phyloP scores from a whole-genome alignment of 2,329 filamentous ascomycete species.

The Periconia sp. region DNA sequence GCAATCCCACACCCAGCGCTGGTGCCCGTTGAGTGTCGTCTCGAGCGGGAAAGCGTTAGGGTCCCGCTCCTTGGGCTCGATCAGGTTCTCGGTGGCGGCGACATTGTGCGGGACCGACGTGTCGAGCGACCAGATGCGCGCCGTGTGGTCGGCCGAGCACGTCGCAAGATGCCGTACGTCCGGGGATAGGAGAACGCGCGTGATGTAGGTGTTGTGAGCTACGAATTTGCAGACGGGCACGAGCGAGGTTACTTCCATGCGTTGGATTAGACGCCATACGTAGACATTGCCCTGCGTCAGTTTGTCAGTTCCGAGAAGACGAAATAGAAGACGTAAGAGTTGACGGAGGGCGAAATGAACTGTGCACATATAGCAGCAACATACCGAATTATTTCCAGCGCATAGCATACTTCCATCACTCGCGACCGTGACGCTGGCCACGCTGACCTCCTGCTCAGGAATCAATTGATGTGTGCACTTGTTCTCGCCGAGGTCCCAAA shows the following conservation, averaged over 20 bases:
- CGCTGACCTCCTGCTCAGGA: conserved; percentile 90
- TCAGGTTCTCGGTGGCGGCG: conserved; percentile 32
- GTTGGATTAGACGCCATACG: conserved; percentile 91
- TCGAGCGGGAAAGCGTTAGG: conserved; percentile 73
- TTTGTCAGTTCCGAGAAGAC: background rate
- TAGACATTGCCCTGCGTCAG: conserved; percentile 81
- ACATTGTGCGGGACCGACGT: conserved; percentile 39
- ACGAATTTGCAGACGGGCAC: conserved; percentile 86
- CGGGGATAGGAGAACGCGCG: conserved; percentile 84
- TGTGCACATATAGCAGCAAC: background rate
- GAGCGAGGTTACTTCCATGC: conserved; percentile 78
- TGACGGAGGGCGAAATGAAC: background rate
- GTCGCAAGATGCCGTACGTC: conserved; percentile 94
- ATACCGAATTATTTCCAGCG: conserved; percentile 85
- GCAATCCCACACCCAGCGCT: conserved; percentile 97
- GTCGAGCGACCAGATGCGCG: conserved; percentile 95
- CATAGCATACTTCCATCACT: conserved; percentile 91
- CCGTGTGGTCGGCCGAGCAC: conserved; percentile 90
- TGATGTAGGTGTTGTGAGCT: conserved; percentile 91
- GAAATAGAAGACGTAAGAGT: background rate
- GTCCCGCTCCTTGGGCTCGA: conserved; percentile 40
- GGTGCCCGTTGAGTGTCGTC: conserved; percentile 84
- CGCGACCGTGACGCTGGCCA: conserved; percentile 93
- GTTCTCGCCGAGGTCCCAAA: conserved; percentile 97
- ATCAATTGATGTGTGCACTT: conserved; percentile 96